Conservation (phyloP, 345 rosid genomes). For the Capsella bursapastoris region DNA sequence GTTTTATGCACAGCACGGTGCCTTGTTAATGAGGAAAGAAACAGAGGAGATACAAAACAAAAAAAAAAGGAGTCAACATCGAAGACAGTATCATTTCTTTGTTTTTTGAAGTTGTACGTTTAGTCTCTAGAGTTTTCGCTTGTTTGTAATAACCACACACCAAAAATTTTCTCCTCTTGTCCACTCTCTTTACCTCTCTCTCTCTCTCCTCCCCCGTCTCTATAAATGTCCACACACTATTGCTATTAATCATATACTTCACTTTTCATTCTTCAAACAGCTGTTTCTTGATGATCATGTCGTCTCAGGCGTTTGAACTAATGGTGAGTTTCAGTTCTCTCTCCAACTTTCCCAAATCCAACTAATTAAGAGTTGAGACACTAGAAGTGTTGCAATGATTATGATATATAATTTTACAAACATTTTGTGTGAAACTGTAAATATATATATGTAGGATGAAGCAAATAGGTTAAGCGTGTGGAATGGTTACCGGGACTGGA, state of each 20-base stretch:
- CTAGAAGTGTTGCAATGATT: background rate
- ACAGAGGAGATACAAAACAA: slow-evolving; percentile 5
- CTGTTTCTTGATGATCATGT: slow-evolving; percentile 35
- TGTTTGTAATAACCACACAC: slow-evolving; percentile 45
- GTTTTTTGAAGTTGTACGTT: slow-evolving; percentile 27
- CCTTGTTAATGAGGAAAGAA: slow-evolving; percentile 43
- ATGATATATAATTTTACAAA: background rate
- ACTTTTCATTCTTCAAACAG: slow-evolving; percentile 41
- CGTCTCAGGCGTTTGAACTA: slow-evolving; percentile 39
- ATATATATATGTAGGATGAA: slow-evolving; percentile 53
- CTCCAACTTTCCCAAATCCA: background rate
- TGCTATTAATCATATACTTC: slow-evolving; percentile 36
- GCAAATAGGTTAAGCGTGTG: slow-evolving; percentile 44
- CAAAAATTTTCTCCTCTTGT: background rate
- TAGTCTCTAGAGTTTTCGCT: slow-evolving; percentile 45
- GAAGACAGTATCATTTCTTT: slow-evolving; percentile 32
- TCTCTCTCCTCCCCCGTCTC: slow-evolving; percentile 7
- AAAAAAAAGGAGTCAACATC: slow-evolving; percentile 34
- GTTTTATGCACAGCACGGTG: slow-evolving; percentile 20
- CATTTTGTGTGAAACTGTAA: background rate
- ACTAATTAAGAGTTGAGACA: background rate
- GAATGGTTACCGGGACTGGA: slow-evolving; percentile 78
- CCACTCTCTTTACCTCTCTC: background rate
- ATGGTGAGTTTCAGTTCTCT: slow-evolving; percentile 31
- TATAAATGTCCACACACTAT: slow-evolving; percentile 39